phyloP scores from a whole-genome alignment of 495 filamentous ascomycete genomes.

The Penicillium coffeae region DNA sequence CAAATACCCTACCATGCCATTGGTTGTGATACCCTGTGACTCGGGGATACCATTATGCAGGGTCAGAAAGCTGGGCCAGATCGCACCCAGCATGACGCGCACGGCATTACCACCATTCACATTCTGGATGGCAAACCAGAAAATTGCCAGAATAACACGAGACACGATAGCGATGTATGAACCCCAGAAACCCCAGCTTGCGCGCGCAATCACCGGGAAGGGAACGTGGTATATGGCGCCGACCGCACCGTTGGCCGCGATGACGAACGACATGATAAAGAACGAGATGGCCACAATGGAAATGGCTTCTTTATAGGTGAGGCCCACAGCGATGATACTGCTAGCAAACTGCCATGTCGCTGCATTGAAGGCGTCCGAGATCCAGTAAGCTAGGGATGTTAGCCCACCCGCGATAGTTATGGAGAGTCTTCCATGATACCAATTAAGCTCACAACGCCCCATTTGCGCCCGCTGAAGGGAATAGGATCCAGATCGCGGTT shows the following conservation, averaged over 20 bases:
- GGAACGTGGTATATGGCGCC: conserved; percentile 61
- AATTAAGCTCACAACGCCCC: conserved; percentile 39
- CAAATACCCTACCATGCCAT: conserved; percentile 61
- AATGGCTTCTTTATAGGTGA: conserved; percentile 59
- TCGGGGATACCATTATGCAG: conserved; percentile 53
- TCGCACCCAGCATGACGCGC: conserved; percentile 63
- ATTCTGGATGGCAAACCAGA: conserved; percentile 70
- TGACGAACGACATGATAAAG: conserved; percentile 59
- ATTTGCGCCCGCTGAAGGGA: conserved; percentile 36
- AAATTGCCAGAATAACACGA: conserved; percentile 62
- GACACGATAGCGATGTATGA: conserved; percentile 65
- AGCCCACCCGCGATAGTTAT: not conserved
- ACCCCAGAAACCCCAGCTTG: conserved; percentile 67
- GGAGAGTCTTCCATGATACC: conserved; percentile 10
- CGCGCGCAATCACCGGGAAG: conserved; percentile 64
- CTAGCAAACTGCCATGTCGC: conserved; percentile 60
- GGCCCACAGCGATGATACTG: conserved; percentile 58
- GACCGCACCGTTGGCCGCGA: conserved; percentile 60
- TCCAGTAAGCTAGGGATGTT: conserved; percentile 52
- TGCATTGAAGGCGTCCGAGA: conserved; percentile 59
- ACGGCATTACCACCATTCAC: conserved; percentile 63
- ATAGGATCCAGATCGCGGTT: conserved; percentile 47
- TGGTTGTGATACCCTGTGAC: conserved; percentile 58
- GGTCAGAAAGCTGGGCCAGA: conserved; percentile 59
- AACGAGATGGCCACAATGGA: conserved; percentile 58